Percentiles rank a stretch among this genome's conserved stretches.
Evolutionary conservation across 148 eudicot genomes (phyloP).

Genomic region (Dianthus caryophyllus): DNA sequence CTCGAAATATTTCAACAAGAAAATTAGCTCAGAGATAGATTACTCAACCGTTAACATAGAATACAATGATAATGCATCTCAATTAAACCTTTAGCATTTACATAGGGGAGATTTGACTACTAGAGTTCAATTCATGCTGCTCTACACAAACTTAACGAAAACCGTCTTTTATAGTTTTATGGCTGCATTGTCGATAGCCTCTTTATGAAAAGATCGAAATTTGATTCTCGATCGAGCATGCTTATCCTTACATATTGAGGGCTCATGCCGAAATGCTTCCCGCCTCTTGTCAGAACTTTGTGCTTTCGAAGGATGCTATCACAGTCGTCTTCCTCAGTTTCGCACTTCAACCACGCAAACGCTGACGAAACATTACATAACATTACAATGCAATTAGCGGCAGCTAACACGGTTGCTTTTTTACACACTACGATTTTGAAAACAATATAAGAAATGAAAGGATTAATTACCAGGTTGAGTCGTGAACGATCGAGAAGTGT

Average conservation of each 20-base stretch:
- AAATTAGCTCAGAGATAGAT: no score
- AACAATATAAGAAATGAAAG: background rate
- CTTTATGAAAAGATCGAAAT: slow-evolving; percentile 48
- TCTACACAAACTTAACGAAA: slow-evolving; percentile 20
- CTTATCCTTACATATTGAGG: slow-evolving; percentile 70
- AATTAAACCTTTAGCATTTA: slow-evolving; percentile 5
- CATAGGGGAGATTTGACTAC: slow-evolving; percentile 4
- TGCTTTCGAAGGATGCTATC: slow-evolving; percentile 53
- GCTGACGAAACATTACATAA: slow-evolving; percentile 36
- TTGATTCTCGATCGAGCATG: slow-evolving; percentile 56
- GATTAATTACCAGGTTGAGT: slow-evolving; percentile 65
- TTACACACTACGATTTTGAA: no score
- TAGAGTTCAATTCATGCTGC: slow-evolving; percentile 5
- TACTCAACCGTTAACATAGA: no score
- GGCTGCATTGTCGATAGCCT: slow-evolving; percentile 35
- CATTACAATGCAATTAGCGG: background rate
- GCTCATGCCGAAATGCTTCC: slow-evolving; percentile 68
- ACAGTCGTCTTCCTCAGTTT: slow-evolving; percentile 56
- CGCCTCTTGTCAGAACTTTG: slow-evolving; percentile 66
- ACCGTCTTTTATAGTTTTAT: background rate
- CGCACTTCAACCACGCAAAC: slow-evolving; percentile 94
- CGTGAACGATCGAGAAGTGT: slow-evolving; percentile 42
- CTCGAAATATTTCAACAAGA: no score
- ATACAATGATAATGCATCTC: slow-evolving; percentile 7
- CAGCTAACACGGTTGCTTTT: no score